Evolutionary conservation across 1,284 basidiomycete species (phyloP).

Genomic region (Puccinia horiana): DNA sequence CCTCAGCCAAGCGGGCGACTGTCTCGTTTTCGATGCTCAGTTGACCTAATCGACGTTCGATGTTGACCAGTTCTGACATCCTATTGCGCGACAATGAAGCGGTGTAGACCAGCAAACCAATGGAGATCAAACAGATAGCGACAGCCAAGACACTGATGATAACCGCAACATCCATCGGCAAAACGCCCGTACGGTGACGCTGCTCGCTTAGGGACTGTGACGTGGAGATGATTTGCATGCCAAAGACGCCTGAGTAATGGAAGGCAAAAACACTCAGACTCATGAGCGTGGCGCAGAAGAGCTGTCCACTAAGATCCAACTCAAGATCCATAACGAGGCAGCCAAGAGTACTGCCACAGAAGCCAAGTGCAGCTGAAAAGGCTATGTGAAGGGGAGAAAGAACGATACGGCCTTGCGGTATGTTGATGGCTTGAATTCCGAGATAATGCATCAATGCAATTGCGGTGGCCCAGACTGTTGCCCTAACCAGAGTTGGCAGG

Average conservation of each 20-base stretch:
- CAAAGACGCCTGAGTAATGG: conserved; percentile 15
- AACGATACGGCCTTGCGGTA: conserved; percentile 33
- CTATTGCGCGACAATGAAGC: conserved; percentile 51
- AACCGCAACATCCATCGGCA: conserved; percentile 43
- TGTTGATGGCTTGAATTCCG: conserved; percentile 44
- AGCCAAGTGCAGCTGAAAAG: conserved; percentile 22
- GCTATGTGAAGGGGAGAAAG: conserved; percentile 19
- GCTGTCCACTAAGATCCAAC: conserved; percentile 26
- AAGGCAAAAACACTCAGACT: conserved; percentile 33
- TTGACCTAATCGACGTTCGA: conserved; percentile 51
- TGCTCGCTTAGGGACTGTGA: background rate
- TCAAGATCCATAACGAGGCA: conserved; percentile 41
- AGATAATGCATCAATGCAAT: conserved; percentile 42
- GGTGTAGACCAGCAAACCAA: conserved; percentile 51
- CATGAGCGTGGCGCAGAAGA: conserved; percentile 36
- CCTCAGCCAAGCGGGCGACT: conserved; percentile 50
- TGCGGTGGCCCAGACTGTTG: conserved; percentile 33
- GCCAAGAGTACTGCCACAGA: conserved; percentile 24
- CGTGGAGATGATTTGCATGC: conserved; percentile 24
- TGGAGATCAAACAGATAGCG: conserved; percentile 51
- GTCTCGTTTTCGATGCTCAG: conserved; percentile 51
- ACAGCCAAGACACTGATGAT: conserved; percentile 51
- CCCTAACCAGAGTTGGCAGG: background rate
- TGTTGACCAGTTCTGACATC: conserved; percentile 51
- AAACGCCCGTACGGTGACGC: background rate